Conservation (phyloP, 1,284 basidiomycete genomes). For the Xanthoconium separans region DNA sequence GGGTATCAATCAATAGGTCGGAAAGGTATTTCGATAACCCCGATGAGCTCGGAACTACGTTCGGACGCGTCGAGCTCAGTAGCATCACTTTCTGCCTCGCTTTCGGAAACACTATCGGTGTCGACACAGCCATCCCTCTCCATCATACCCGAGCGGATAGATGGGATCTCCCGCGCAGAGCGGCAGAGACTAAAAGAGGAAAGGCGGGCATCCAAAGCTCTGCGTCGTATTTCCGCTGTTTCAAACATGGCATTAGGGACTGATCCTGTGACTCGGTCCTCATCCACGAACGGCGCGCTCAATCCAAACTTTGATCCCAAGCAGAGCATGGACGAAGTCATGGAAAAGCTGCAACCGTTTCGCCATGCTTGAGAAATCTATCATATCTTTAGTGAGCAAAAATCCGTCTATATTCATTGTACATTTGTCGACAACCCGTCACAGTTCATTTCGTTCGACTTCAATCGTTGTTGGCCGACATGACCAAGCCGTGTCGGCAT, state of each 20-base stretch:
- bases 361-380: conserved; percentile 25
- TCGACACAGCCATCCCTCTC: conserved; percentile 22
- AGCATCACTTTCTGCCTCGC: conserved; percentile 16
- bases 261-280: conserved; percentile 19
- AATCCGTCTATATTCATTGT: background rate
- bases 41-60: conserved; percentile 7
- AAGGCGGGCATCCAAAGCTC: conserved; percentile 34
- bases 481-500: conserved; percentile 11
- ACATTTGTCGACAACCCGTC: conserved; percentile 7
- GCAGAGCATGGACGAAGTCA: conserved; percentile 36
- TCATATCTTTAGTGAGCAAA: conserved; percentile 17
- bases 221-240: conserved; percentile 38
- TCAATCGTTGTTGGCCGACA: conserved; percentile 14
- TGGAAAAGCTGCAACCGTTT: conserved; percentile 39
- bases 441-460: conserved; percentile 16
- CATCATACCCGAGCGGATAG: conserved; percentile 29
- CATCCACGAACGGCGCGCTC: conserved; percentile 22
- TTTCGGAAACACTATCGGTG: conserved; percentile 15
- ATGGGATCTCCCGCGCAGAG: conserved; percentile 28
- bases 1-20: conserved; percentile 9
- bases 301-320: conserved; percentile 36
- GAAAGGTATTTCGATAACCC: conserved; percentile 6
- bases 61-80: conserved; percentile 12
- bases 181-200: conserved; percentile 34
- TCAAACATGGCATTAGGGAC: conserved; percentile 25